Evolutionary conservation across 176 grass and related monocot genomes (phyloP).

Genomic region (Pontederia paniculata): DNA sequence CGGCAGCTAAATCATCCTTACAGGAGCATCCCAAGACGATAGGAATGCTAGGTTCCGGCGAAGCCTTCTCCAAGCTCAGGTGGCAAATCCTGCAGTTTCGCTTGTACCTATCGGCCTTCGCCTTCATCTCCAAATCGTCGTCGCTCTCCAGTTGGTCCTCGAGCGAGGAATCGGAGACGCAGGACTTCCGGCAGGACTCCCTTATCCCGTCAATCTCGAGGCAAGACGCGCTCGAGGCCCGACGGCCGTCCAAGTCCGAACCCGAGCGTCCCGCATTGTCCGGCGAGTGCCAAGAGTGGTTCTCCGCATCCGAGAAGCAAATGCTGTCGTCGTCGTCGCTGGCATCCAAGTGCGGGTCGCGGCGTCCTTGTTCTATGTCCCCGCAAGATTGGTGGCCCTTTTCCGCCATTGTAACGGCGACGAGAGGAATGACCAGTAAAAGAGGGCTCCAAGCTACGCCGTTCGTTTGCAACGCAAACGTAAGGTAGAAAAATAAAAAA

Average conservation of each 20-base stretch:
- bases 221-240: neutral
- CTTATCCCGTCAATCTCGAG: conserved; percentile 10
- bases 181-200: conserved; percentile 47
- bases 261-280: neutral
- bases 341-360: neutral
- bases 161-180: conserved; percentile 60
- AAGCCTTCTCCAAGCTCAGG: conserved; percentile 55
- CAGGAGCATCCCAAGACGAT: conserved; percentile 87
- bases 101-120: conserved; percentile 45
- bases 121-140: conserved; percentile 43
- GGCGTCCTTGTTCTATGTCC: neutral
- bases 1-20: conserved; percentile 67
- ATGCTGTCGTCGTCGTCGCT: neutral
- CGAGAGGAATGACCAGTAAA: too few relatives aligned
- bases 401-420: neutral
- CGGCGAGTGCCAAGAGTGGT: neutral
- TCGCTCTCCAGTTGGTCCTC: conserved; percentile 54
- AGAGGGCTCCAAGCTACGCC: too few relatives aligned
- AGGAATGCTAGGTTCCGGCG: conserved; percentile 46
- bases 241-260: too few relatives aligned
- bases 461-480: too few relatives aligned
- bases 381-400: neutral
- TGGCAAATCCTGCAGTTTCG: conserved; percentile 87
- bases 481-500: too few relatives aligned
- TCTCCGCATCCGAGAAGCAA: neutral